Evolutionary conservation across 305 asterid genomes (phyloP).

Genomic region (Withania somnifera): DNA sequence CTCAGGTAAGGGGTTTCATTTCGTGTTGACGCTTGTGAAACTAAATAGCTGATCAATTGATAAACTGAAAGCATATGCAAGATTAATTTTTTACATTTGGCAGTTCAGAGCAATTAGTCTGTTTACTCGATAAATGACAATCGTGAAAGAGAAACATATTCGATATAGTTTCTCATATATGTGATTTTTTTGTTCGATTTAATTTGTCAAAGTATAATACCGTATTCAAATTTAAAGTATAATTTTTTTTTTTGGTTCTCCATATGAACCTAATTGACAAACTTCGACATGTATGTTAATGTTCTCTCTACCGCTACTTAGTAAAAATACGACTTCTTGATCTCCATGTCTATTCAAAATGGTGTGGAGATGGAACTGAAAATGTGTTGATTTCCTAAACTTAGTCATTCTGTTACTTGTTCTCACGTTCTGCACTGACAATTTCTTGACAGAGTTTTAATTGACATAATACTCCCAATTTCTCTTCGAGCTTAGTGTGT

Average conservation of each 20-base stretch:
- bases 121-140: background rate
- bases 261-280: background rate
- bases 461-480: background rate
- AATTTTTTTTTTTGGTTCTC: background rate
- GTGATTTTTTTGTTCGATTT: background rate
- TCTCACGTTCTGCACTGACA: background rate
- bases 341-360: background rate
- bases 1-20: slow-evolving; percentile 38
- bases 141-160: no score
- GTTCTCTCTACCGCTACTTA: background rate
- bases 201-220: background rate
- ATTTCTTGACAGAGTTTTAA: background rate
- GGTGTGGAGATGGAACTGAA: background rate
- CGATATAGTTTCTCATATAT: background rate
- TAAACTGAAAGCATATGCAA: background rate
- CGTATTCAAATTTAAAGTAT: background rate
- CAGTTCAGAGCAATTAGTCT: background rate
- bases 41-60: background rate
- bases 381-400: background rate
- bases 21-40: background rate
- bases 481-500: background rate
- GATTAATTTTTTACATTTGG: background rate
- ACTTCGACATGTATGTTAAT: background rate
- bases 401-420: background rate
- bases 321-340: background rate